phyloP scores from a whole-genome alignment of 2,329 filamentous ascomycete species.

The Cladosporium sp. region DNA sequence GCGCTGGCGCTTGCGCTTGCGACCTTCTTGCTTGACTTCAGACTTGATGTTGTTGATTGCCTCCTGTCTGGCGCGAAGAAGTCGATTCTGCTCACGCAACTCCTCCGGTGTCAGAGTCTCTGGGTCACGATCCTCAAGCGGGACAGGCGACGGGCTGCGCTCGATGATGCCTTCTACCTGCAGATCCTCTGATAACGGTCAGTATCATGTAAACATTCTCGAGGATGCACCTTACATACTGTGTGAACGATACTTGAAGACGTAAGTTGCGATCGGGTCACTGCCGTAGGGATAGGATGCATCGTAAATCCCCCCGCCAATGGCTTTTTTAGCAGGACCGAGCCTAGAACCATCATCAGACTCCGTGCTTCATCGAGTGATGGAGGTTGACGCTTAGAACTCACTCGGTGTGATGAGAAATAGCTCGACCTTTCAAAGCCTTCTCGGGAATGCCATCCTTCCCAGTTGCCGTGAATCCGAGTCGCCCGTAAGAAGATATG shows the following conservation, averaged over 20 bases:
- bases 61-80: conserved; percentile 15
- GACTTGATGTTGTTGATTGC: conserved; percentile 3
- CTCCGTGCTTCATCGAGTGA: neutral
- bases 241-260: conserved; percentile 25
- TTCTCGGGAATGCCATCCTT: conserved; percentile 19
- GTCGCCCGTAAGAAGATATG: neutral
- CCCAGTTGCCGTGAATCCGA: neutral
- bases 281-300: conserved; percentile 16
- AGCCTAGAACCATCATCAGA: neutral
- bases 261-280: conserved; percentile 16
- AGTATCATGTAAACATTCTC: neutral
- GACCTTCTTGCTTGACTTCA: conserved; percentile 11
- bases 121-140: conserved; percentile 24
- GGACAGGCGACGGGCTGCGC: conserved; percentile 20
- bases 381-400: neutral
- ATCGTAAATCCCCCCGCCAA: neutral
- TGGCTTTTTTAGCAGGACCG: neutral
- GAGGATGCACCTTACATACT: conserved; percentile 13
- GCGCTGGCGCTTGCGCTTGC: conserved; percentile 18
- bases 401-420: conserved; percentile 21
- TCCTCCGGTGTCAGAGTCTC: conserved; percentile 21
- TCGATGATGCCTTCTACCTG: conserved; percentile 24
- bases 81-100: conserved; percentile 15
- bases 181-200: conserved; percentile 18
- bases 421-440: conserved; percentile 23